Conservation (phyloP, 2,329 filamentous ascomycete genomes). For the Botryotinia globosa region DNA sequence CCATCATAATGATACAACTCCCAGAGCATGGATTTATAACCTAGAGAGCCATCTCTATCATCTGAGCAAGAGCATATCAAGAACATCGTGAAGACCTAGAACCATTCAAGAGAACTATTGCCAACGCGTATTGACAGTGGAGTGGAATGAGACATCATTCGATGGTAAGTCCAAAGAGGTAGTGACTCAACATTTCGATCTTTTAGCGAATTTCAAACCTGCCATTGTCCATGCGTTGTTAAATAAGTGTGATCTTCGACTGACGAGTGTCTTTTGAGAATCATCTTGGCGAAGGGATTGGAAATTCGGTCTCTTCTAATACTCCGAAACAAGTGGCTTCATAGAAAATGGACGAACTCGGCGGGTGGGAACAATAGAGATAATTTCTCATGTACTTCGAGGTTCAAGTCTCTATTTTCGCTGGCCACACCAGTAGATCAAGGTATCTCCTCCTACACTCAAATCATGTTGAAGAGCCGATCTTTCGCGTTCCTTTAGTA, state of each 20-base stretch:
- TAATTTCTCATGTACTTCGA: not conserved
- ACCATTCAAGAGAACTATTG: not conserved
- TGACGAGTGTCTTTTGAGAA: not conserved
- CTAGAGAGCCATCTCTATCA: not conserved
- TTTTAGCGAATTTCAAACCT: not conserved
- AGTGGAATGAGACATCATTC: not conserved
- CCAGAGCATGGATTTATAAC: not conserved
- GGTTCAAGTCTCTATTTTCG: not conserved
- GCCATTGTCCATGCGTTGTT: not conserved
- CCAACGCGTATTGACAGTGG: not conserved
- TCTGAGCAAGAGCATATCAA: fast-evolving
- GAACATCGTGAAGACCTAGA: not conserved
- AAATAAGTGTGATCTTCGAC: not conserved
- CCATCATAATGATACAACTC: not conserved
- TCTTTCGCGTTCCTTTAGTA: not conserved
- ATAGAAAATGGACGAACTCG: not conserved
- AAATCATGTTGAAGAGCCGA: not conserved
- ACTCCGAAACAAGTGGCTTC: not conserved
- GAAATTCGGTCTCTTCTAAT: not conserved
- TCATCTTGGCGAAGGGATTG: not conserved
- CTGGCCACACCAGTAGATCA: not conserved
- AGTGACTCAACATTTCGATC: not conserved
- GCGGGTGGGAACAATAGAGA: not conserved
- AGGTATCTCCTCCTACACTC: not conserved
- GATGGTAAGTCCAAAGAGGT: not conserved